A percentile compares a stretch with the other conserved stretches of the same genome.
Conservation (phyloP, 768 basidiomycete genomes). For the Termitomyces sp. region DNA sequence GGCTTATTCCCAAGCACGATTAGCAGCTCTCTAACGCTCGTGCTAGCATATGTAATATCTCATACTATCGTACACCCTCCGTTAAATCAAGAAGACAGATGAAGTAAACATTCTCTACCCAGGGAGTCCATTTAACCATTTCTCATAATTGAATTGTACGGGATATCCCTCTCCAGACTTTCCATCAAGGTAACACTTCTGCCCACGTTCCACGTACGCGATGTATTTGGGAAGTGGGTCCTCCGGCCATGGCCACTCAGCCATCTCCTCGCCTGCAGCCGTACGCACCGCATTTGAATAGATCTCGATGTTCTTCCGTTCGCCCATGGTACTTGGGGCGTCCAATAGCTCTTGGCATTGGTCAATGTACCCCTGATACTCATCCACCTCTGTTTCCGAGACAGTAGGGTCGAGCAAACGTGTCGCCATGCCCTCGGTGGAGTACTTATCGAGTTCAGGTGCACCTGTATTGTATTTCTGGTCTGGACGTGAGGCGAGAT, state of each 20-base stretch:
- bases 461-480: conserved; percentile 24
- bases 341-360: conserved; percentile 64
- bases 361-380: conserved; percentile 79
- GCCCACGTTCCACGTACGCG: conserved; percentile 38
- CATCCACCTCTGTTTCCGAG: conserved; percentile 55
- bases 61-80: not conserved
- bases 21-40: not conserved
- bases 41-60: not conserved
- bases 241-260: conserved; percentile 28
- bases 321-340: conserved; percentile 46
- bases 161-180: conserved; percentile 26
- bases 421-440: conserved; percentile 55
- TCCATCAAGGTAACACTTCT: conserved; percentile 28
- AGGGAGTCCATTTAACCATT: conserved; percentile 23
- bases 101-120: not conserved
- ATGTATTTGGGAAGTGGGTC: conserved; percentile 38
- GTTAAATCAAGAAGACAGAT: not conserved
- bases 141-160: conserved; percentile 40
- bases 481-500: conserved; percentile 29
- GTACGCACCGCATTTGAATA: conserved; percentile 49
- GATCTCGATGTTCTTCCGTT: conserved; percentile 51
- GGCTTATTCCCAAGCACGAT: too few relatives aligned
- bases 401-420: conserved; percentile 59
- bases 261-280: conserved; percentile 30
- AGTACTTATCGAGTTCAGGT: conserved; percentile 33